Evolutionary conservation across 1,284 basidiomycete species (phyloP), one percentile per base, ranked within the genome.

Genomic region (Tylopilus orsonianus): DNA sequence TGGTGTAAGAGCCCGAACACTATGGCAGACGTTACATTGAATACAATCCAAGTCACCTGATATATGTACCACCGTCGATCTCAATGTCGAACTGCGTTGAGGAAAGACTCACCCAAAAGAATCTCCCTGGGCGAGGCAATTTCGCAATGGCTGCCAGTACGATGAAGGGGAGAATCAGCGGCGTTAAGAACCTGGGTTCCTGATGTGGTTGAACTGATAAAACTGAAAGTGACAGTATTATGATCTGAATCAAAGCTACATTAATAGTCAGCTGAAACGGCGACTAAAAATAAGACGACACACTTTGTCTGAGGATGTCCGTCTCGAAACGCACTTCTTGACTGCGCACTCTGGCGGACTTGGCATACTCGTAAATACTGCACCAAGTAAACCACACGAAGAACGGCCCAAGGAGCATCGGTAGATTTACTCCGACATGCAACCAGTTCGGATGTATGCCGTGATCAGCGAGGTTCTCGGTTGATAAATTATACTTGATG

Each of bases 381-480:
- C 42, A 35, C 48, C 55, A 44, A 9, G 24, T 18, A 57, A 56
- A 46, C 59, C 64, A 55, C 10, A 67, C 44, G 24, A 71, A 26
- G 8, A 62, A 49, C 6, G 70, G 71, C 13, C 71, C 69, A 9
- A 72, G 56, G 10, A 75, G 52, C 62, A 74, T 63, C 9, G 73
- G 71, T 7, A 74, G 47, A 49, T 73, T 73, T 20, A 74, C 66
- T 20, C 61, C 56, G 19, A 67, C 46, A 48, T 74, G 72, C 3
- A 74, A 56, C 70, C 70, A 73, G 18, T 62, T 61, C 2, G 73
- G 72, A 52, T 74, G 72, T 10, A 73, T 46, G 10, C 73, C 73
- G 38, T 74, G 73, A 37, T 64, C 61, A 1, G 66, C 67, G 20
- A 72, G 61, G 52, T 74, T 73, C n/a, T 60, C 52, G 4, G 64